Evolutionary conservation across 2,329 filamentous ascomycete genomes (phyloP).

Genomic region (Didymellaceae sp.): DNA sequence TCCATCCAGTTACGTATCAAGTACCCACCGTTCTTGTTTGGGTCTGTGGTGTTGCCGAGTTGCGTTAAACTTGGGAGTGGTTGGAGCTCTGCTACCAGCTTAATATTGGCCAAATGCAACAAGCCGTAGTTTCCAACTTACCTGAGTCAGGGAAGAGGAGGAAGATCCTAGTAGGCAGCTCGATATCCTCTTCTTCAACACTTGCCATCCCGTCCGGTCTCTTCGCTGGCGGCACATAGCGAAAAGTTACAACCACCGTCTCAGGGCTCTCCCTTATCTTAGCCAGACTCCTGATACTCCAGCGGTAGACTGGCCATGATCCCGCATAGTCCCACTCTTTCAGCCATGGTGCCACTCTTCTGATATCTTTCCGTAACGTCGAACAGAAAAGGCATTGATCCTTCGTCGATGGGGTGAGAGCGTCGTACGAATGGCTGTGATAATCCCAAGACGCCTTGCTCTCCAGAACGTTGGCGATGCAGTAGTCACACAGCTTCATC

Average conservation of each 20-base stretch:
- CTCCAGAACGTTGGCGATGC: slow-evolving; percentile 10
- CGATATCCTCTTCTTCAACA: not conserved
- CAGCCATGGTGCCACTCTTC: slow-evolving; percentile 14
- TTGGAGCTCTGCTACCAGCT: slow-evolving; percentile 6
- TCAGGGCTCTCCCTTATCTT: slow-evolving; percentile 24
- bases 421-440: slow-evolving; percentile 8
- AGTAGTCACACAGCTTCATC: slow-evolving; percentile 17
- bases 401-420: slow-evolving; percentile 4
- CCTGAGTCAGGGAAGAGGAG: slow-evolving; percentile 27
- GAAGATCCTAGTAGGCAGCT: slow-evolving; percentile 22
- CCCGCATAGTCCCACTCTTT: slow-evolving; percentile 6
- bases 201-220: not conserved
- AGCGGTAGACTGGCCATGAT: slow-evolving; percentile 24
- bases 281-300: slow-evolving; percentile 26
- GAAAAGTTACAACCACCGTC: slow-evolving; percentile 28
- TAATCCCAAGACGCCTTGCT: slow-evolving; percentile 14
- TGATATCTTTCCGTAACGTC: slow-evolving; percentile 19
- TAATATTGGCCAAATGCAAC: not conserved
- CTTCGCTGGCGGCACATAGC: slow-evolving; percentile 16
- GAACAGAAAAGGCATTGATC: slow-evolving; percentile 25
- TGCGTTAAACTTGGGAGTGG: slow-evolving; percentile 12
- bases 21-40: slow-evolving; percentile 1
- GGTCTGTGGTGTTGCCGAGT: slow-evolving; percentile 18
- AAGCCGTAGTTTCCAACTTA: not conserved
- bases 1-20: slow-evolving; percentile 25